A percentile compares a stretch with the other conserved stretches of the same genome.
phyloP scores from a whole-genome alignment of 352 stramenopile genomes.

The Pythium volutum region DNA sequence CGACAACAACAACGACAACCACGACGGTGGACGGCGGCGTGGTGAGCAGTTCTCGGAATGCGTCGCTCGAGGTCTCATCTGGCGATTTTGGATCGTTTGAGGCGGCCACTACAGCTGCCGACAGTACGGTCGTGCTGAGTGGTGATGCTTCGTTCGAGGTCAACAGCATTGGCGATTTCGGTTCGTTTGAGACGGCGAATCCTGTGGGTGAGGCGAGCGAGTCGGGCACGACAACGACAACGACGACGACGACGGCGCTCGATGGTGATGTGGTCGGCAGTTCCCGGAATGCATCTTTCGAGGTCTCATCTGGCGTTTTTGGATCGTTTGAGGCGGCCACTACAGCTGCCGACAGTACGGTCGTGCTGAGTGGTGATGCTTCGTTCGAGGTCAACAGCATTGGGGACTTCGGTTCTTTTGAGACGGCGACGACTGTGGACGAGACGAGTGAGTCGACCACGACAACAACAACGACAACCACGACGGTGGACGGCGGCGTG shows the following conservation, averaged over 20 bases:
- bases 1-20: constrained; percentile 7
- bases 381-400: not conserved
- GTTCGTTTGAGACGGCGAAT: not conserved
- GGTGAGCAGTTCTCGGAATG: not conserved
- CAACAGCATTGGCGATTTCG: not conserved
- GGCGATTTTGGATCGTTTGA: constrained; percentile 15
- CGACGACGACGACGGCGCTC: no score
- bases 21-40: constrained; percentile 1
- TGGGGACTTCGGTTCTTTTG: not conserved
- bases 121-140: not conserved
- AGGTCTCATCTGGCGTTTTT: no score
- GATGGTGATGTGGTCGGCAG: no score
- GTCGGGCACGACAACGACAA: no score
- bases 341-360: no score
- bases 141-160: constrained; percentile 14
- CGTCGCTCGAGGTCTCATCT: not conserved
- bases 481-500: not conserved
- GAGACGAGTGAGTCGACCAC: not conserved
- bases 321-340: no score
- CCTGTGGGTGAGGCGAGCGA: no score
- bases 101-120: not conserved
- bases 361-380: no score
- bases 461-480: not conserved
- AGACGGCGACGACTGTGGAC: not conserved
- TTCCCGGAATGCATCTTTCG: not conserved